Base-by-base conservation (phyloP, 1,284 basidiomycete genomes). In the Rhizopogon parksii region DNA sequence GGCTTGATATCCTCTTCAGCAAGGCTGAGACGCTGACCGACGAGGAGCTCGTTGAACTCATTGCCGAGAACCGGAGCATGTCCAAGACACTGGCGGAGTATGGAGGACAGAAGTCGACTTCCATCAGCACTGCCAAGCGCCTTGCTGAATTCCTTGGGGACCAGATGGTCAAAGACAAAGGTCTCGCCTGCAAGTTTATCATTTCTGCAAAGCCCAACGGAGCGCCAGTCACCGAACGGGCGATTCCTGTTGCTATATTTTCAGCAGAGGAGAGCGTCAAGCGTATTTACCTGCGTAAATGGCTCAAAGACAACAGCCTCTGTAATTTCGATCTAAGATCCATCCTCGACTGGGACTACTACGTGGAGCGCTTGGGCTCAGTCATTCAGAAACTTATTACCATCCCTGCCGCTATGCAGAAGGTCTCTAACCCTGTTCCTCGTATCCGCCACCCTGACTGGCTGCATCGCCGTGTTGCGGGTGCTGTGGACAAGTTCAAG, bases 161-260 rank as follows among this genome's bases (percentile, higher is more conserved):
- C 61, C 92, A 96, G 64, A 99, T 99, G 95, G 94, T 98, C 62
- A 98, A 98, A 71, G 95, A 99, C 74, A 99, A 98, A 67, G 96
- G 96, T 51, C 82, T 99, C 11, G 92, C 96, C 1, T 99, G 96
- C 78, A 95, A 95, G 63, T 99, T 99, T 69, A 95, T 99, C 75
- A 97, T 99, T 61, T 98, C 95, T 21, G 88, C 88, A 19, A 92
- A 91, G 64, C 96, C 96, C 2, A 76, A 83, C 40, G 95, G 95
- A 9, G 91, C 95, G 0, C 95, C 96, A 0, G 94, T 99, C 54
- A 98, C 96, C 2, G 96, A 99, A 57, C 85, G 96, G 40, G 96
- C 96, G 3, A 84, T 99, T 34, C 96, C 96, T 1, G 85, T 99
- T n/a, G 96, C 96, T 17, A 98, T 99, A 60, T 99, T 99, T 70